These are phyloP conservation scores for Cercospora zeina DNA, from an alignment of 2,329 filamentous ascomycete genomes.

Conservation along the genomic window DNA sequence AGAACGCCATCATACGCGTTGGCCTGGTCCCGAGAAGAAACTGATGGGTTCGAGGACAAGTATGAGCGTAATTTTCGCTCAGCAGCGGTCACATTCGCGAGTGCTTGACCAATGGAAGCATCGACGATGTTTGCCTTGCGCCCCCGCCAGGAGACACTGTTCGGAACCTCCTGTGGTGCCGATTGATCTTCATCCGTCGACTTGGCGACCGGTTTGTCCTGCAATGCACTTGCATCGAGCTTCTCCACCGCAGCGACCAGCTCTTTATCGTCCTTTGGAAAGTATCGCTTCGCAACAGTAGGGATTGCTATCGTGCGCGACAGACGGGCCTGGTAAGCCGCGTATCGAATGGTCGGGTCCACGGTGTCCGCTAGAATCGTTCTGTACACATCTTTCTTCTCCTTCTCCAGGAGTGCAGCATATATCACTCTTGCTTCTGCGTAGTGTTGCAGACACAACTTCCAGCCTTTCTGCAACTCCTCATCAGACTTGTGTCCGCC, in stretches of 20 bases:
- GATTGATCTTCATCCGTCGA: conserved; percentile 32
- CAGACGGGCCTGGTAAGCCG: conserved; percentile 86
- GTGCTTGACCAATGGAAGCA: conserved; percentile 81
- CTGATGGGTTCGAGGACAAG: conserved; percentile 46
- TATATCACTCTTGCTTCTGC: conserved; percentile 80
- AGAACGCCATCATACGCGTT: conserved; percentile 89
- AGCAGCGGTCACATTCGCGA: conserved; percentile 65
- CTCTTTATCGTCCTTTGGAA: conserved; percentile 63
- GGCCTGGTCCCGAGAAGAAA: conserved; percentile 63
- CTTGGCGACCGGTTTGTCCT: conserved; percentile 49
- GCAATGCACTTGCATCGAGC: conserved; percentile 67
- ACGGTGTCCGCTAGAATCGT: conserved; percentile 83
- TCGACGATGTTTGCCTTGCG: conserved; percentile 88
- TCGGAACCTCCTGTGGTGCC: conserved; percentile 56
- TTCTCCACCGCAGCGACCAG: conserved; percentile 69
- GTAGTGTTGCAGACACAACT: conserved; percentile 72
- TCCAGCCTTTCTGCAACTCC: conserved; percentile 61
- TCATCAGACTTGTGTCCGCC: conserved; percentile 45
- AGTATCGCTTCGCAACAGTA: conserved; percentile 74
- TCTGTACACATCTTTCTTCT: conserved; percentile 75
- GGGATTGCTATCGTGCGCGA: conserved; percentile 81
- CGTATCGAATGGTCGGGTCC: conserved; percentile 91
- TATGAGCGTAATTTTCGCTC: conserved; percentile 54
- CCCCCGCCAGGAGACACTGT: conserved; percentile 80
- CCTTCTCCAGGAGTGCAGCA: conserved; percentile 66